These are phyloP conservation scores for Protomyces pachydermus DNA, from an alignment of 1,139 yeast species.

Conservation along the genomic window DNA sequence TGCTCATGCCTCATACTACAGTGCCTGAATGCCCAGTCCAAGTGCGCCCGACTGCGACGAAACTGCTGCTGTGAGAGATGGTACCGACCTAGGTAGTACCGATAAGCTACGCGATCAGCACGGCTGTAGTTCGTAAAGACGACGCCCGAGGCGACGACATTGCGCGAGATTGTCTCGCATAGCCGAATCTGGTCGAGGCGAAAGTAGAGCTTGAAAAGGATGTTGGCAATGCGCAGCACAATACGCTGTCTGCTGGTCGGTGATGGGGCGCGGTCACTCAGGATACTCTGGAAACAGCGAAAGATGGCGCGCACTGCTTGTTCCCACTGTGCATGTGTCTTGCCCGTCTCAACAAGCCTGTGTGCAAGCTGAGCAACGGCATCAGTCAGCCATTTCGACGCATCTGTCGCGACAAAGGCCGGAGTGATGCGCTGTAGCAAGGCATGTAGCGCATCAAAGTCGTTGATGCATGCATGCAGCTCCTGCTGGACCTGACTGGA, in stretches of 20 bases:
- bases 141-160: conserved; percentile 30
- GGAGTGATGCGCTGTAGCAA: background rate
- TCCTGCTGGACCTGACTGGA: background rate
- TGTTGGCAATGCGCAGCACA: conserved; percentile 27
- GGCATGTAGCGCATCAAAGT: background rate
- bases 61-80: conserved; percentile 54
- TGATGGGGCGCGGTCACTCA: background rate
- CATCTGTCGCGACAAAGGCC: background rate
- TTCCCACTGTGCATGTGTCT: background rate
- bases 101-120: conserved; percentile 57
- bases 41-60: conserved; percentile 52
- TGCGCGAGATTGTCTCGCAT: conserved; percentile 28
- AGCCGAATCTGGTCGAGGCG: conserved; percentile 29
- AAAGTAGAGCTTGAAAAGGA: conserved; percentile 27
- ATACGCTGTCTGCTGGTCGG: conserved; percentile 10
- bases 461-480: background rate
- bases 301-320: background rate
- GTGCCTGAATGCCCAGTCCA: conserved; percentile 56
- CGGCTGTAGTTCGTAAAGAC: conserved; percentile 41
- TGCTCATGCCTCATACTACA: conserved; percentile 41
- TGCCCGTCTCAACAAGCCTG: background rate
- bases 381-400: background rate
- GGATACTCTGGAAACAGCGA: background rate
- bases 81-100: conserved; percentile 64
- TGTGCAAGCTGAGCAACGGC: background rate